Evolutionary conservation across 2,329 filamentous ascomycete genomes (phyloP), one percentile per base, ranked within the genome.

Genomic region (Diaporthe velutina): DNA sequence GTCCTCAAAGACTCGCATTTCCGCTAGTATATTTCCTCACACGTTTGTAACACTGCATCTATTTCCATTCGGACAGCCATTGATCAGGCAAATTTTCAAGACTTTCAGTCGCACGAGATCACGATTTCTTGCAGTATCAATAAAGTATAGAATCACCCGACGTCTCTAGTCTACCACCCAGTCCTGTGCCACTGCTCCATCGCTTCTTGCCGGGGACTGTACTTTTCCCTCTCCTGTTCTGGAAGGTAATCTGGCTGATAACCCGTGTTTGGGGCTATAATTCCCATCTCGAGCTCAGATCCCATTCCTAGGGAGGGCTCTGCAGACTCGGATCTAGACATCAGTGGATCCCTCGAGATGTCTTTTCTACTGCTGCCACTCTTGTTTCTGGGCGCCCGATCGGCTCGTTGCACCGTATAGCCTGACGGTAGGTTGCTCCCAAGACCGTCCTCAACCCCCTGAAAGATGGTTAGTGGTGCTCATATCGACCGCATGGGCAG

Each of bases 181-280:
- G 35, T 45, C 15, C 35, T 57, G 30, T 70, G 15, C 66, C 66
- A 55, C 50, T 54, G 48, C 3, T 57, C 45, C 66, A 40, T 55
- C n/a, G 10, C 66, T 42, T 55, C n/a, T 30, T 42, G 66, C 50
- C 30, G 66, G 25, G 22, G 33, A 2, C 12, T 7, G 8, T n/a
- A 15, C 13, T 22, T 10, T 30, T 30, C 38, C n/a, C 6, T 4
- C 45, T 68, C 40, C n/a, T 17, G 30, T 28, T 33, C 4, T 12
- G 35, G n/a, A 15, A 17, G 25, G 48, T 70, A 70, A 7, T 2
- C 33, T 19, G 50, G 50, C 66, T 45, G 35, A 42, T 57, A 70
- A 6, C 17, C 15, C 13, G 66, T 70, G 8, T 57, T 3, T 15
- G 15, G 38, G 15, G 4, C 13, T 25, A 45, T 42, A n/a, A 19